These are phyloP conservation scores for Ophiosphaerella herpotricha DNA, from an alignment of 2,329 filamentous ascomycete species.

Conservation along the genomic window DNA sequence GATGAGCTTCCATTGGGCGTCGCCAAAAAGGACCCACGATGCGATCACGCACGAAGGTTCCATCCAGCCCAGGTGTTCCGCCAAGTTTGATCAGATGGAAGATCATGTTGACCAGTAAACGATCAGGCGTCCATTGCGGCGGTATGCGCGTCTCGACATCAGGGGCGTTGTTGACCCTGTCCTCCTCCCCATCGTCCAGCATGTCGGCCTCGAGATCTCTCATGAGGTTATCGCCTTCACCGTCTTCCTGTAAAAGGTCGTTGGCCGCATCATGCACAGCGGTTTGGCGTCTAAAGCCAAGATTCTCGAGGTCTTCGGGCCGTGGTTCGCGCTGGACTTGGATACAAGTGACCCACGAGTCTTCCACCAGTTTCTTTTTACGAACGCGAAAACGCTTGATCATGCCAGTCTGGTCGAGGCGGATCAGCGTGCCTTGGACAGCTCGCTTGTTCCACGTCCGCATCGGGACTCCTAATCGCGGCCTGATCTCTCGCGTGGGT, in stretches of 20 bases:
- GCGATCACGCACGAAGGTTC: conserved; percentile 45
- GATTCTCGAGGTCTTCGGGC: conserved; percentile 40
- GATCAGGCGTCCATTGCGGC: conserved; percentile 61
- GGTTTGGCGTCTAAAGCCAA: conserved; percentile 34
- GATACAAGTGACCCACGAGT: conserved; percentile 44
- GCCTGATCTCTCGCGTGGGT: conserved; percentile 57
- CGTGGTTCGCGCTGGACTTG: conserved; percentile 47
- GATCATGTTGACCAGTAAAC: conserved; percentile 57
- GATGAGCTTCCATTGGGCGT: conserved; percentile 58
- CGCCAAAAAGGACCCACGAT: conserved; percentile 58
- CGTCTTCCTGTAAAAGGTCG: conserved; percentile 35
- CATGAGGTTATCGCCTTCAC: conserved; percentile 36
- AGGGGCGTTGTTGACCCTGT: conserved; percentile 10
- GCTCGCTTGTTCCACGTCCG: conserved; percentile 46
- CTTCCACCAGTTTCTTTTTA: conserved; percentile 29
- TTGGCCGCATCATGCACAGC: conserved; percentile 14
- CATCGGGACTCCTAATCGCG: conserved; percentile 46
- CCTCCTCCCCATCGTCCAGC: conserved; percentile 23
- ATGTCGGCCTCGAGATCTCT: conserved; percentile 40
- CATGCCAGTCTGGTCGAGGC: conserved; percentile 48
- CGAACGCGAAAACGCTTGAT: conserved; percentile 45
- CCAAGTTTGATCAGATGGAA: conserved; percentile 54
- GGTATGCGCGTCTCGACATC: conserved; percentile 43
- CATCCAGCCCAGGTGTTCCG: conserved; percentile 57
- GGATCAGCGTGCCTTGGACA: conserved; percentile 45